Evolutionary conservation across 768 basidiomycete genomes (phyloP).

Genomic region (Suillus cothurnatus): DNA sequence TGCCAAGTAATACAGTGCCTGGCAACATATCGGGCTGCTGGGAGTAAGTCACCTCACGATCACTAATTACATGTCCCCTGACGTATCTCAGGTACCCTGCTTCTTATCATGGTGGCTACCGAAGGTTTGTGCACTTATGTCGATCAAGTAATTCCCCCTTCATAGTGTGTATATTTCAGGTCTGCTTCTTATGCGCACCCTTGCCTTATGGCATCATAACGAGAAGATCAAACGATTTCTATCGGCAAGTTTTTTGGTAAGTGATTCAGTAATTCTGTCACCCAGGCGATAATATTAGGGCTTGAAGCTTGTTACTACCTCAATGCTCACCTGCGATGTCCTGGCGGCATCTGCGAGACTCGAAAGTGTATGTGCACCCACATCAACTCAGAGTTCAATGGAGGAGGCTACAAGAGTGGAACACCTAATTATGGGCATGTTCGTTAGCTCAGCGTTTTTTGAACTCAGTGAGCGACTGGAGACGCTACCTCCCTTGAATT

Average conservation of each 20-base stretch:
- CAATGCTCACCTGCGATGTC: constrained; percentile 11
- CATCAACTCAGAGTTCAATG: constrained; percentile 1
- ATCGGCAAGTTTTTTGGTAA: constrained; percentile 9
- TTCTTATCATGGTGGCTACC: constrained; percentile 13
- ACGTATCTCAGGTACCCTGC: constrained; percentile 8
- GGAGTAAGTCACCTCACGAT: constrained; percentile 8
- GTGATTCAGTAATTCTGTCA: neutral
- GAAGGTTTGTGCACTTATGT: constrained; percentile 6
- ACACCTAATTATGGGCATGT: constrained; percentile 13
- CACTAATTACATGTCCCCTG: neutral
- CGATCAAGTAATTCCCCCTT: neutral
- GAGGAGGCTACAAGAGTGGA: constrained; percentile 12
- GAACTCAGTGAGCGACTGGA: constrained; percentile 11
- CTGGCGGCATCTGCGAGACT: constrained; percentile 12
- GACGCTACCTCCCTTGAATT: neutral
- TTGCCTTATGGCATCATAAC: constrained; percentile 11
- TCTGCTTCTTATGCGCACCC: constrained; percentile 17
- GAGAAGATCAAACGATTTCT: constrained; percentile 2
- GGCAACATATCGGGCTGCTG: constrained; percentile 14
- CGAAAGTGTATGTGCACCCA: constrained; percentile 10
- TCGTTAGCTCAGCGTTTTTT: constrained; percentile 14
- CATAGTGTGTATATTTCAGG: constrained; percentile 3
- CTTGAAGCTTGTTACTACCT: constrained; percentile 9
- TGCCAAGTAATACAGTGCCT: constrained; percentile 9
- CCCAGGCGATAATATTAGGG: neutral